Evolutionary conservation across 164 flowering plant genomes (phyloP).

Genomic region (Liquidambar formosana): DNA sequence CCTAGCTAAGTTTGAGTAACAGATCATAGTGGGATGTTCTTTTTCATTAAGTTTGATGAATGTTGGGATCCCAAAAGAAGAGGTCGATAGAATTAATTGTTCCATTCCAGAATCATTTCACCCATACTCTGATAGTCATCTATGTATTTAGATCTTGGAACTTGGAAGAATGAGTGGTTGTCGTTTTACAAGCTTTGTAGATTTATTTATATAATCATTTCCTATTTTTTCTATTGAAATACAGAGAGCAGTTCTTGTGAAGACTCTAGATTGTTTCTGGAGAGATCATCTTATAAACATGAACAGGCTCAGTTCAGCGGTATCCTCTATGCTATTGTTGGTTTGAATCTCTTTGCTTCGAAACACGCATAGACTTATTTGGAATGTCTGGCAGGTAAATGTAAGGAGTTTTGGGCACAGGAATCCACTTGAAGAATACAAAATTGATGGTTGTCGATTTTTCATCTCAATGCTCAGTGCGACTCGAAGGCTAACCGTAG

Average conservation of each 20-base stretch:
- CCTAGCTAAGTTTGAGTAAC: too few species aligned
- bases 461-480: constrained; percentile 97
- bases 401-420: constrained; percentile 94
- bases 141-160: neutral
- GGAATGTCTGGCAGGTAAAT: constrained; percentile 64
- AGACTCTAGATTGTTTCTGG: constrained; percentile 95
- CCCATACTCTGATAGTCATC: neutral
- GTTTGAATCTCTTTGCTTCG: constrained; percentile 2
- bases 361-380: neutral
- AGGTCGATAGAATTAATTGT: too few species aligned
- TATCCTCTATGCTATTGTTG: constrained; percentile 27
- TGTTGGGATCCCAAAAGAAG: too few species aligned
- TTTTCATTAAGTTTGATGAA: too few species aligned
- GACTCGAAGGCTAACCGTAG: constrained; percentile 76
- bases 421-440: constrained; percentile 95
- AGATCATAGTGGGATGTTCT: too few species aligned
- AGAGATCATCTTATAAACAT: constrained; percentile 94
- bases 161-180: neutral
- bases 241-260: constrained; percentile 80
- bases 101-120: too few species aligned
- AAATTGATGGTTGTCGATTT: constrained; percentile 94
- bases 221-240: constrained; percentile 10
- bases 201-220: neutral
- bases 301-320: constrained; percentile 96
- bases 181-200: neutral